Percentiles rank a stretch among this genome's conserved stretches.
Conservation (phyloP, 441 rosid genomes). For the Croton setiger region DNA sequence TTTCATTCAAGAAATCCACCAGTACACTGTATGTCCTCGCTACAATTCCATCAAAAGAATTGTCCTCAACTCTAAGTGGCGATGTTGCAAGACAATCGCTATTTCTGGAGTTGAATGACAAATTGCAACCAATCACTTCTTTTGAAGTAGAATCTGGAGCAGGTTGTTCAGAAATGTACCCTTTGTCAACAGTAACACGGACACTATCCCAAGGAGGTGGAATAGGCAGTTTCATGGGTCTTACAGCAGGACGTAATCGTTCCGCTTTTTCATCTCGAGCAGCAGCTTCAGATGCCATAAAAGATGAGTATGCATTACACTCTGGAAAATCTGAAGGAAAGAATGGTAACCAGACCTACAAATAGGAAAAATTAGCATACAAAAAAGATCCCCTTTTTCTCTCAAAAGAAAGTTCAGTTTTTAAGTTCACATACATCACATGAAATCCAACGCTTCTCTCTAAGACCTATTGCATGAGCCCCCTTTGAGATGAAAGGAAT, state of each 20-base stretch:
- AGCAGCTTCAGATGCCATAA: conserved; percentile 49
- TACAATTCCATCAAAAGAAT: conserved; percentile 41
- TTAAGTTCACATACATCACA: conserved; percentile 51
- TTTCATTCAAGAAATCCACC: conserved; percentile 37
- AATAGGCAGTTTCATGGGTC: conserved; percentile 62
- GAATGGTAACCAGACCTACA: conserved; percentile 68
- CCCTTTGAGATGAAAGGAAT: conserved; percentile 63
- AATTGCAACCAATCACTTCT: conserved; percentile 22
- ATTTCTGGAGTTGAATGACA: conserved; percentile 12
- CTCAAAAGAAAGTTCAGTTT: background rate
- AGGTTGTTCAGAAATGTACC: conserved; percentile 17
- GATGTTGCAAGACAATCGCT: conserved; percentile 20
- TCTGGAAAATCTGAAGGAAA: conserved; percentile 91
- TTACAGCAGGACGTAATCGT: conserved; percentile 46
- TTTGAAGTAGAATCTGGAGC: conserved; percentile 25
- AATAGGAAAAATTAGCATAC: conserved; percentile 19
- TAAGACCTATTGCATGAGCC: conserved; percentile 76
- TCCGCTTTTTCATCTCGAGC: conserved; percentile 42
- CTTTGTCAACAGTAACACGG: conserved; percentile 28
- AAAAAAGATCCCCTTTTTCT: background rate
- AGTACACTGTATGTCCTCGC: conserved; percentile 60
- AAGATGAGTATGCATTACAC: conserved; percentile 57
- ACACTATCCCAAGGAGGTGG: conserved; percentile 73
- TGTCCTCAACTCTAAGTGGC: conserved; percentile 18
- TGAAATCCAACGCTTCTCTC: conserved; percentile 81